A percentile compares a stretch with the other conserved stretches of the same genome.
Evolutionary conservation across 129 eudicot species (phyloP).

Genomic region (Escallonia herrerae): DNA sequence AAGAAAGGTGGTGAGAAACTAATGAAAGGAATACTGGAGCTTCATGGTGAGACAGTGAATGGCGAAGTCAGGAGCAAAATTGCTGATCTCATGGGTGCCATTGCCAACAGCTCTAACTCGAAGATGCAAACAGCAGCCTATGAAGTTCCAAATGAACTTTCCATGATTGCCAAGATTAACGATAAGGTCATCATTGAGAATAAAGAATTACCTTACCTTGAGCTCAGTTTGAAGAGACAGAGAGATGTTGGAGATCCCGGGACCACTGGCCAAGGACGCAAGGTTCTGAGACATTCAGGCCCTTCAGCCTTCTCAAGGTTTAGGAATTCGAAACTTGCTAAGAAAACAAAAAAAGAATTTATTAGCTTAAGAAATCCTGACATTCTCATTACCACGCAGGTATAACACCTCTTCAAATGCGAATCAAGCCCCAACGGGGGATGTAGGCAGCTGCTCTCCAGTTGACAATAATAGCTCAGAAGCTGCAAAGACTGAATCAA

Average conservation of each 20-base stretch:
- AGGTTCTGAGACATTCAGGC: slow-evolving; percentile 47
- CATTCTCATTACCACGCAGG: slow-evolving; percentile 27
- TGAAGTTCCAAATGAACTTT: slow-evolving; percentile 16
- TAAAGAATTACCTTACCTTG: slow-evolving; percentile 45
- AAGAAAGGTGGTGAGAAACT: slow-evolving; percentile 20
- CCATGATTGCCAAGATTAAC: slow-evolving; percentile 20
- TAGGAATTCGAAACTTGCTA: not conserved
- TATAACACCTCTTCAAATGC: slow-evolving; percentile 35
- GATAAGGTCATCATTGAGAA: slow-evolving; percentile 25
- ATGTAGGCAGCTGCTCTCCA: slow-evolving; percentile 67
- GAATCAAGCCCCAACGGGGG: slow-evolving; percentile 52
- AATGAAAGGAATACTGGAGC: slow-evolving; percentile 13
- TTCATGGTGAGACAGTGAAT: slow-evolving; percentile 8
- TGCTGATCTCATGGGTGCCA: slow-evolving; percentile 21
- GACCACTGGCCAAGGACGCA: slow-evolving; percentile 33
- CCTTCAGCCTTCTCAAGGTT: slow-evolving; percentile 71
- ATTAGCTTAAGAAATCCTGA: not conserved
- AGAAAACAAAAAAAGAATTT: not conserved
- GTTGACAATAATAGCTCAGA: slow-evolving; percentile 50
- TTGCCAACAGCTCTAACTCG: slow-evolving; percentile 11
- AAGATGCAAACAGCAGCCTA: slow-evolving; percentile 7
- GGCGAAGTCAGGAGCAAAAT: slow-evolving; percentile 20
- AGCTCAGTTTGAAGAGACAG: slow-evolving; percentile 46
- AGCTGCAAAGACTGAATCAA: slow-evolving; percentile 37
- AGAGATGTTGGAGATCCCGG: slow-evolving; percentile 34